Evolutionary conservation across 2,329 filamentous ascomycete genomes (phyloP), one percentile per base, ranked within the genome.

Genomic region (Phyllosticta citriasiana): DNA sequence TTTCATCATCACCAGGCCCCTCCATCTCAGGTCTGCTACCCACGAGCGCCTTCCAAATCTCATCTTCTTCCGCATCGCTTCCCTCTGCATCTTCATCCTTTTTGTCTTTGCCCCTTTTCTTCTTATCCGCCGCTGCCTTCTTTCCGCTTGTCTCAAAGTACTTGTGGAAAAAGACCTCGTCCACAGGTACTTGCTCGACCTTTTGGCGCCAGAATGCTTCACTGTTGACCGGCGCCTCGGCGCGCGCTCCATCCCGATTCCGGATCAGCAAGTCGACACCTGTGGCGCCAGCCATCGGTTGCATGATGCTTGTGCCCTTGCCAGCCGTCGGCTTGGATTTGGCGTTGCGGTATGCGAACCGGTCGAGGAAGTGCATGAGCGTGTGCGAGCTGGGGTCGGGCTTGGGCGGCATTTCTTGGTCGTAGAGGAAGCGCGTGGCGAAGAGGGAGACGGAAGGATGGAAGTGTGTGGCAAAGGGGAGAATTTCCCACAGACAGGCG

Each of bases 111-210:
- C 80, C 82, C 65, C 80, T 78, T 57, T 78, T 76, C 72, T 83
- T 81, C 75, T 82, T 83, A 67, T 81, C 80, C 68, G 79, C 81
- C 64, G 72, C 72, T 69, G 81, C 80, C 66, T 79, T 76, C 65
- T 80, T 81, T 56, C 79, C 82, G 10, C 79, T 76, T 71, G 87
- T 83, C 61, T 84, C 87, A 76, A 99, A 99, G 83, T 99, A 99
- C 66, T 91, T 87, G 74, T 99, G 94, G 84, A 99, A 99, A 84
- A 99, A 99, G 50, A 91, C 89, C 71, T 99, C 94, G 66, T 99
- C 92, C 0, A 86, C 90, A 2, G 88, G 86, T 53, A 99, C 88
- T 59, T 97, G 87, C 65, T 91, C 87, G n/a, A 83, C 81, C 77
- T 91, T 92, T 83, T 90, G 91, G 69, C 87, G 87, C 90, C 91